phyloP scores from a whole-genome alignment of 306 rosid genomes.

The Cucurbita ficifolia region DNA sequence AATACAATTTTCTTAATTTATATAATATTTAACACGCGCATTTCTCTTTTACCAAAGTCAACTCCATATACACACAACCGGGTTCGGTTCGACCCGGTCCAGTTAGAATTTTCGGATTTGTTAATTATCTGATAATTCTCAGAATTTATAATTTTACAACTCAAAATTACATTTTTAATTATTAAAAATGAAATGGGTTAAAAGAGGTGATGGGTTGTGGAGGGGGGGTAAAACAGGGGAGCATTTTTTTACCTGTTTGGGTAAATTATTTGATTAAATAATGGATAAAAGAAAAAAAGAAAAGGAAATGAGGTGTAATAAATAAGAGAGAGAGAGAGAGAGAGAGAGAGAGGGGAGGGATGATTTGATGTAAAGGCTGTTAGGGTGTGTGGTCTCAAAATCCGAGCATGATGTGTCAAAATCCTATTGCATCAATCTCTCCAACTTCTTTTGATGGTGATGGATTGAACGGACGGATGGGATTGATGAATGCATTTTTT shows the following conservation, averaged over 20 bases:
- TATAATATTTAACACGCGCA: neutral
- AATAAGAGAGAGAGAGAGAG: neutral
- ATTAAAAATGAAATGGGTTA: too few species aligned
- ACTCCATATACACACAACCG: neutral
- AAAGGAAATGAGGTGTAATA: neutral
- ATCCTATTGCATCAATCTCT: slow-evolving; percentile 49
- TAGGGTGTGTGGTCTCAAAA: slow-evolving; percentile 25
- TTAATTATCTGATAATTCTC: too few species aligned
- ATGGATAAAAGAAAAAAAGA: too few species aligned
- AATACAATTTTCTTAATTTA: too few species aligned
- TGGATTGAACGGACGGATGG: slow-evolving; percentile 30
- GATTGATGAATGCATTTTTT: neutral
- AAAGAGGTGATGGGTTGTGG: neutral
- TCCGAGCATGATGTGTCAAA: slow-evolving; percentile 87
- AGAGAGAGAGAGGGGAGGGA: neutral
- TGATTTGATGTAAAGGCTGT: slow-evolving; percentile 2
- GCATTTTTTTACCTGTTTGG: slow-evolving; percentile 16
- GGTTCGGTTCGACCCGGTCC: neutral
- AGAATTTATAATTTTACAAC: too few species aligned
- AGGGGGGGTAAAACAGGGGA: slow-evolving; percentile 14
- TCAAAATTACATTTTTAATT: too few species aligned
- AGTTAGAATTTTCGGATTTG: too few species aligned
- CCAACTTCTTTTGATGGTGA: slow-evolving; percentile 26
- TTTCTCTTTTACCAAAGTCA: neutral
- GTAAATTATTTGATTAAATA: neutral